These are phyloP conservation scores for Ambrosiella cleistominuta DNA, from an alignment of 2,329 filamentous ascomycete species.

Conservation along the genomic window DNA sequence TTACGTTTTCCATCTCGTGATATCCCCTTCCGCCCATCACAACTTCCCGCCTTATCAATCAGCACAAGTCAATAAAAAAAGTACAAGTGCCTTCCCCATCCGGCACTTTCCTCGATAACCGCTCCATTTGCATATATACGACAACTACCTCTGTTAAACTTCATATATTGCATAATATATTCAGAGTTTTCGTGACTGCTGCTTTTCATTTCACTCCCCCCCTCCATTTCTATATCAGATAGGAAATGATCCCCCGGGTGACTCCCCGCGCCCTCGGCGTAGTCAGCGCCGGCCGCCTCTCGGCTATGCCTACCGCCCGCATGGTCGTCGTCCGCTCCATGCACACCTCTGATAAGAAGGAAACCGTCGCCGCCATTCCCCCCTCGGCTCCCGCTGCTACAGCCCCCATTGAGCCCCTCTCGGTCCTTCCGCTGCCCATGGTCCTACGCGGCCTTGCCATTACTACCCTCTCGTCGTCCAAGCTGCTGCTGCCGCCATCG, in stretches of 20 bases:
- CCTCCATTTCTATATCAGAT: background rate
- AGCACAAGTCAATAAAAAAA: no score
- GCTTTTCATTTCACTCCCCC: background rate
- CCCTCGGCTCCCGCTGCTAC: background rate
- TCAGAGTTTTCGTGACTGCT: no score
- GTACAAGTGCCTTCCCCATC: no score
- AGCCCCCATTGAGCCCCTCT: slow-evolving; percentile 29
- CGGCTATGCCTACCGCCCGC: background rate
- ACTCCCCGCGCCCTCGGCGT: background rate
- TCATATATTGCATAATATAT: background rate
- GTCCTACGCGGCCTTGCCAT: slow-evolving; percentile 54
- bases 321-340: slow-evolving; percentile 4
- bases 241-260: background rate
- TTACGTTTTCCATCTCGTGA: no score
- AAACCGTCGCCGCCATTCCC: slow-evolving; percentile 7
- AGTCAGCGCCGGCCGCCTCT: background rate
- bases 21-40: no score
- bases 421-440: slow-evolving; percentile 46
- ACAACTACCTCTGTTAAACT: background rate
- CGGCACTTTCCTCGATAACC: background rate
- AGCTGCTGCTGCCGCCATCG: slow-evolving; percentile 49
- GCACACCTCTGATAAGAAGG: slow-evolving; percentile 8
- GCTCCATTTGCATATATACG: background rate
- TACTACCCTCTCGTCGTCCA: slow-evolving; percentile 53
- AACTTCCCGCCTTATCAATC: no score